phyloP scores from a whole-genome alignment of 225 moss, liverwort and hornwort species.

The Neckera pumila region DNA sequence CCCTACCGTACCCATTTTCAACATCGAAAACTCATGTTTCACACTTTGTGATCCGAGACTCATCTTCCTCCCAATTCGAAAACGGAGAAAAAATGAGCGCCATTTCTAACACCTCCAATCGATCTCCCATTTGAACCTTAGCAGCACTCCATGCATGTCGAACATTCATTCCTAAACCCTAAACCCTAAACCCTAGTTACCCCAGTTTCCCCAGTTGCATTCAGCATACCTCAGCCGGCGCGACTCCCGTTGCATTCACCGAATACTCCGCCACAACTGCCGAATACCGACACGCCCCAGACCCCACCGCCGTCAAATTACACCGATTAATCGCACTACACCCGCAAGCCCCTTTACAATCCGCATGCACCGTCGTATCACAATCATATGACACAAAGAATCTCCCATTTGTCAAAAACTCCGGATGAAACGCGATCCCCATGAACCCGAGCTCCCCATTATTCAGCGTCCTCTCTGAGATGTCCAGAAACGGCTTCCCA shows the following conservation, averaged over 20 bases:
- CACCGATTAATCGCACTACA: conserved; percentile 49
- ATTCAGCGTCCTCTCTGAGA: conserved; percentile 26
- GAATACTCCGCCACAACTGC: conserved; percentile 77
- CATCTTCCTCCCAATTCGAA: not conserved
- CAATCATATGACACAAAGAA: conserved; percentile 94
- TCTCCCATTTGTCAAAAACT: conserved; percentile 76
- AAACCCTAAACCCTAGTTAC: not conserved
- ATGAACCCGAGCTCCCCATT: conserved; percentile 58
- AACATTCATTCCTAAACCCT: not conserved
- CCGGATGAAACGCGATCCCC: conserved; percentile 72
- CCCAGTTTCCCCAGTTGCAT: not conserved
- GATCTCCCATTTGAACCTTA: not conserved
- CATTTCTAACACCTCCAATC: not conserved
- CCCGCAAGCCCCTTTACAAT: conserved; percentile 63
- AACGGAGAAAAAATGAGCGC: not conserved
- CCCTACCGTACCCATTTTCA: too few species aligned
- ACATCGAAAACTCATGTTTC: not conserved
- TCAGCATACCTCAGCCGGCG: too few species aligned
- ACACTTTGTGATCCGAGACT: not conserved
- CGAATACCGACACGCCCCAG: conserved; percentile 51
- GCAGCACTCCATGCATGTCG: not conserved
- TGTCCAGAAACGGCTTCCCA: conserved; percentile 49
- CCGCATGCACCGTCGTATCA: conserved; percentile 43
- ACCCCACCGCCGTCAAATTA: conserved; percentile 31
- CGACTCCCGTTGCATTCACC: conserved; percentile 8